phyloP scores from a whole-genome alignment of 805 yeast species.

The Saturnispora bothae region DNA sequence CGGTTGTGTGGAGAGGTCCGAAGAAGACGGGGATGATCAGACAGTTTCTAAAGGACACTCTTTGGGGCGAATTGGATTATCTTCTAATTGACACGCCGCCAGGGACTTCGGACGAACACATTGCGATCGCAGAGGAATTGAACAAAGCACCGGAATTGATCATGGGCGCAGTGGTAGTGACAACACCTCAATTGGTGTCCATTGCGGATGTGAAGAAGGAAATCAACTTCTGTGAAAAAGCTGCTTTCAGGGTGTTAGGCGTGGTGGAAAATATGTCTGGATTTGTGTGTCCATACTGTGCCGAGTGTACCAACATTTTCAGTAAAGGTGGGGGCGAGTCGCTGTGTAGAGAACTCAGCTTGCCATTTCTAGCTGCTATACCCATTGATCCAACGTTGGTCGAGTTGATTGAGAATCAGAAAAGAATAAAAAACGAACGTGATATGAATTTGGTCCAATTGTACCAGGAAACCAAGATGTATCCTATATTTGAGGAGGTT shows the following conservation, averaged over 20 bases:
- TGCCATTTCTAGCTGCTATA: constrained; percentile 72
- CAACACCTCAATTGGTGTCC: constrained; percentile 92
- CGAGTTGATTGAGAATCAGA: constrained; percentile 70
- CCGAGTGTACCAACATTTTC: constrained; percentile 85
- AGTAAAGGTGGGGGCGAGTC: constrained; percentile 85
- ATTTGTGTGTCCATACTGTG: constrained; percentile 86
- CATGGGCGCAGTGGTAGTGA: constrained; percentile 90
- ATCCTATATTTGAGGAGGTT: constrained; percentile 37
- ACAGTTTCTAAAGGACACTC: constrained; percentile 83
- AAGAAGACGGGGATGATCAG: constrained; percentile 96
- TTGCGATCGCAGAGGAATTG: constrained; percentile 89
- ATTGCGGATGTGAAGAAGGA: constrained; percentile 93
- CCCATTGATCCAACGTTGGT: constrained; percentile 93
- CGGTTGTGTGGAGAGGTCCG: constrained; percentile 98
- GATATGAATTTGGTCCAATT: constrained; percentile 26
- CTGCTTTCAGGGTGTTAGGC: constrained; percentile 70
- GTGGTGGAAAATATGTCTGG: constrained; percentile 96
- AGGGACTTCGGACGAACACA: constrained; percentile 97
- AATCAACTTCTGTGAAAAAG: constrained; percentile 83
- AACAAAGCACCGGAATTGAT: constrained; percentile 46
- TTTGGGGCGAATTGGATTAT: constrained; percentile 79
- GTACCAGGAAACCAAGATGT: constrained; percentile 30
- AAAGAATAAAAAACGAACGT: constrained; percentile 46
- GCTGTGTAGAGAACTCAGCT: constrained; percentile 49
- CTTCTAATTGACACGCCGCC: constrained; percentile 95